Evolutionary conservation across 2,329 filamentous ascomycete genomes (phyloP).

Genomic region (Hypoxylon sp.): DNA sequence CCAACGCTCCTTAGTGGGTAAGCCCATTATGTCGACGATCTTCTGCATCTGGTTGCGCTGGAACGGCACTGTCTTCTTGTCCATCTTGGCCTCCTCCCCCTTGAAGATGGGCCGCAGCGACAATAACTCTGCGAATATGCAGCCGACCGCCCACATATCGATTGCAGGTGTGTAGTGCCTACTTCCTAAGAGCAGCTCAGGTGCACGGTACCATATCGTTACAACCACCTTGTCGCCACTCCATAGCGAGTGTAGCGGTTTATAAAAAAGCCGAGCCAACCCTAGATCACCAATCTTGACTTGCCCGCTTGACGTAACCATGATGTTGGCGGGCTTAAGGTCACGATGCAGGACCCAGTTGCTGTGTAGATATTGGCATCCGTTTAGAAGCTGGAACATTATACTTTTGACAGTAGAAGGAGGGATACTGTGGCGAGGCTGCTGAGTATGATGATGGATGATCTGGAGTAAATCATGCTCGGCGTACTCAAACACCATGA

Average conservation of each 20-base stretch:
- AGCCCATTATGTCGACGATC: slow-evolving; percentile 95
- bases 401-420: slow-evolving; percentile 91
- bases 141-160: slow-evolving; percentile 97
- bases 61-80: slow-evolving; percentile 98
- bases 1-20: slow-evolving; percentile 91
- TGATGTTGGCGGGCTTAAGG: slow-evolving; percentile 97
- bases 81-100: slow-evolving; percentile 98
- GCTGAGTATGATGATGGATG: slow-evolving; percentile 96
- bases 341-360: slow-evolving; percentile 99
- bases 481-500: slow-evolving; percentile 99
- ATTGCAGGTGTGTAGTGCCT: slow-evolving; percentile 98
- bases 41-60: slow-evolving; percentile 99
- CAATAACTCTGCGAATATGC: slow-evolving; percentile 95
- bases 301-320: slow-evolving; percentile 90
- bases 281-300: slow-evolving; percentile 97
- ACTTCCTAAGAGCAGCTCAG: slow-evolving; percentile 90
- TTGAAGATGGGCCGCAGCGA: slow-evolving; percentile 96
- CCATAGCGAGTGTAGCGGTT: slow-evolving; percentile 91
- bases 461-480: slow-evolving; percentile 98
- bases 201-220: slow-evolving; percentile 98
- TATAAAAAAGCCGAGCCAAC: slow-evolving; percentile 91
- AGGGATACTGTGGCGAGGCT: slow-evolving; percentile 88
- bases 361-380: slow-evolving; percentile 91
- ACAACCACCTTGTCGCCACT: slow-evolving; percentile 98
- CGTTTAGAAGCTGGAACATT: slow-evolving; percentile 95